A percentile compares a stretch with the other conserved stretches of the same genome.
These are phyloP conservation scores for Senecio squalidus DNA, from an alignment of 140 eudicot genomes.

Conservation along the genomic window DNA sequence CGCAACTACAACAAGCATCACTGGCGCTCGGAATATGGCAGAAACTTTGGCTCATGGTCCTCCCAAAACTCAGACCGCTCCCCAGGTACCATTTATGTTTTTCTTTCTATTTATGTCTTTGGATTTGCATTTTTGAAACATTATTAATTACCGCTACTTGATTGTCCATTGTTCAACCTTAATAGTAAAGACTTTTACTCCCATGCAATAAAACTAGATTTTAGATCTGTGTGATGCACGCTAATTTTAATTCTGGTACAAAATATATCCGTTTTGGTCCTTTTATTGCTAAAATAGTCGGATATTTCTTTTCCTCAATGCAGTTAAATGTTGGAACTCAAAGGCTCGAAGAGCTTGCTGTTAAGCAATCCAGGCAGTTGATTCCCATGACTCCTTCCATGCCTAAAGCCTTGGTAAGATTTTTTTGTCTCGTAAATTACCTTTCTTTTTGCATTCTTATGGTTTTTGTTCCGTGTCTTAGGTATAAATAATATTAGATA, in stretches of 20 bases:
- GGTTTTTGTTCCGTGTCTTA: too few species aligned
- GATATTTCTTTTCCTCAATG: conserved; percentile 9
- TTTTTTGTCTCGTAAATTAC: neutral
- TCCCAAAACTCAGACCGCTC: conserved; percentile 42
- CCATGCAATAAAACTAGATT: too few species aligned
- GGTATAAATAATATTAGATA: too few species aligned
- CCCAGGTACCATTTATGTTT: conserved; percentile 41
- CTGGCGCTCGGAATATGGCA: conserved; percentile 73
- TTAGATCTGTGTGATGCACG: too few species aligned
- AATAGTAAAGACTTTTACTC: too few species aligned
- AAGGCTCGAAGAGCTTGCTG: conserved; percentile 89
- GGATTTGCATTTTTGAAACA: too few species aligned
- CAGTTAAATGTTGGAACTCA: conserved; percentile 63
- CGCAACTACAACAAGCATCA: conserved; percentile 23
- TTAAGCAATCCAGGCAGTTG: conserved; percentile 71
- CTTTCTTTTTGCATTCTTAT: neutral
- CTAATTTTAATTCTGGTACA: too few species aligned
- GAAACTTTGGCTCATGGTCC: conserved; percentile 88
- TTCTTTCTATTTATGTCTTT: neutral
- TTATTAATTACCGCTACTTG: too few species aligned
- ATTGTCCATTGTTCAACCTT: too few species aligned
- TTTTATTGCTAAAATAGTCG: too few species aligned
- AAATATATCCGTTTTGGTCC: too few species aligned
- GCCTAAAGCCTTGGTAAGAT: conserved; percentile 70
- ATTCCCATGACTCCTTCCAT: conserved; percentile 76